These are phyloP conservation scores for Plasmodium gallinaceum DNA, from an alignment of 169 alveolate genomes.

Conservation along the genomic window DNA sequence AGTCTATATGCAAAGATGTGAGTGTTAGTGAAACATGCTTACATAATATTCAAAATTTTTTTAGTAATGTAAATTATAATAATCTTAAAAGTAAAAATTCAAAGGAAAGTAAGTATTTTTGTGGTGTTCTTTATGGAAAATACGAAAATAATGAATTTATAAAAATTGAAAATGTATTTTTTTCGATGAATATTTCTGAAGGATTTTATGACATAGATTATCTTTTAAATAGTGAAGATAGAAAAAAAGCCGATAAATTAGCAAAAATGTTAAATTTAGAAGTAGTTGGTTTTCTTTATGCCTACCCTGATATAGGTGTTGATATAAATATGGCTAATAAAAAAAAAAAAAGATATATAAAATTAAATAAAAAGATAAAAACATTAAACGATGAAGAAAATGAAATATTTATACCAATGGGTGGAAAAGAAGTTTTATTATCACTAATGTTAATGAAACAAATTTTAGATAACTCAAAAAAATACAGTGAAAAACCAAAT, in stretches of 20 bases:
- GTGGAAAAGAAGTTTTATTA: constrained; percentile 72
- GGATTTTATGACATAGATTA: constrained; percentile 34
- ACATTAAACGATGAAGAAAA: constrained; percentile 60
- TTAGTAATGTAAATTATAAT: constrained; percentile 28
- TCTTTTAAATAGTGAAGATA: constrained; percentile 65
- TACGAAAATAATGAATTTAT: constrained; percentile 41
- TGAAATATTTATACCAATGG: constrained; percentile 74
- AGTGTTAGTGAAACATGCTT: constrained; percentile 77
- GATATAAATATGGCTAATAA: constrained; percentile 42
- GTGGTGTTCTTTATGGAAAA: constrained; percentile 68
- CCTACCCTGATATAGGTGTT: constrained; percentile 72
- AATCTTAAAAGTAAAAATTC: constrained; percentile 10
- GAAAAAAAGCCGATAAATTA: constrained; percentile 49
- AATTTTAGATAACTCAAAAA: background rate
- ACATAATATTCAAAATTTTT: constrained; percentile 58
- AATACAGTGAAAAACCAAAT: background rate
- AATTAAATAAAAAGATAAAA: constrained; percentile 60
- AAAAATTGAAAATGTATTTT: constrained; percentile 68
- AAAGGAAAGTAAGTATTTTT: constrained; percentile 22
- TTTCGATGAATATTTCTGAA: constrained; percentile 27
- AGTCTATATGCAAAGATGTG: constrained; percentile 53
- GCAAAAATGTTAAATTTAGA: constrained; percentile 57
- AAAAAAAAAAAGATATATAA: constrained; percentile 36
- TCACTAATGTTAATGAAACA: constrained; percentile 58
- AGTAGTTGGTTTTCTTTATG: constrained; percentile 67